Percentiles rank a stretch among this genome's conserved stretches.
Conservation (phyloP, 108 stramenopile species). For the Nitzschia sp. region DNA sequence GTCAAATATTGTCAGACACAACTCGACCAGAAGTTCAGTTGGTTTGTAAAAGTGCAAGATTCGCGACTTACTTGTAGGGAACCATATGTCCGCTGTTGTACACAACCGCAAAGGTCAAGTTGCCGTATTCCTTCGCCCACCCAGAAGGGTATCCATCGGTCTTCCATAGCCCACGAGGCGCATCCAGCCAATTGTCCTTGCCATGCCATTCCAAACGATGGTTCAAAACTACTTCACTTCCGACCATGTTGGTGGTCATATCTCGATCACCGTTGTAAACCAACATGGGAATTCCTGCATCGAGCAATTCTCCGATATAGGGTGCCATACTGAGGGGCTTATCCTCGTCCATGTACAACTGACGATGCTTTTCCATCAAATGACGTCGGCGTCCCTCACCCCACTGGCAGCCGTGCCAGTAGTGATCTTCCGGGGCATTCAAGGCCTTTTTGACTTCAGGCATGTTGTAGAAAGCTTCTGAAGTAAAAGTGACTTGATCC, state of each 20-base stretch:
- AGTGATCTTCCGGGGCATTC: conserved; percentile 42
- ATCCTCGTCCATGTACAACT: conserved; percentile 34
- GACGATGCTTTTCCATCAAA: conserved; percentile 7
- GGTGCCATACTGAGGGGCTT: conserved; percentile 56
- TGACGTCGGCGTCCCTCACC: conserved; percentile 52
- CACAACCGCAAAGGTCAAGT: conserved; percentile 59
- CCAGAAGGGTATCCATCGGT: conserved; percentile 50
- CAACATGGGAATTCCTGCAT: conserved; percentile 64
- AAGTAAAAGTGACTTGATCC: conserved; percentile 13
- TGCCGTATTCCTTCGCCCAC: conserved; percentile 53
- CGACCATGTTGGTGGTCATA: conserved; percentile 51
- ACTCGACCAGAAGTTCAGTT: not conserved
- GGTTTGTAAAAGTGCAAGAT: too few species aligned
- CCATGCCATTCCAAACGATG: conserved; percentile 68
- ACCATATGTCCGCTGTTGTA: conserved; percentile 75
- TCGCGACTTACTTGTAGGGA: conserved; percentile 47
- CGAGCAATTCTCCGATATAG: conserved; percentile 71
- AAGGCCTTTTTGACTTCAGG: conserved; percentile 54
- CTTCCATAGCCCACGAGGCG: conserved; percentile 57
- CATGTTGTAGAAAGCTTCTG: conserved; percentile 55
- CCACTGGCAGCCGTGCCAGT: conserved; percentile 50
- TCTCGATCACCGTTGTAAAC: conserved; percentile 81
- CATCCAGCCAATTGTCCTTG: conserved; percentile 43
- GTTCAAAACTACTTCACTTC: conserved; percentile 62
- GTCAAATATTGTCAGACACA: not conserved